Base-by-base conservation (phyloP, 164 flowering plant species). In the Nymphaea colorata region DNA sequence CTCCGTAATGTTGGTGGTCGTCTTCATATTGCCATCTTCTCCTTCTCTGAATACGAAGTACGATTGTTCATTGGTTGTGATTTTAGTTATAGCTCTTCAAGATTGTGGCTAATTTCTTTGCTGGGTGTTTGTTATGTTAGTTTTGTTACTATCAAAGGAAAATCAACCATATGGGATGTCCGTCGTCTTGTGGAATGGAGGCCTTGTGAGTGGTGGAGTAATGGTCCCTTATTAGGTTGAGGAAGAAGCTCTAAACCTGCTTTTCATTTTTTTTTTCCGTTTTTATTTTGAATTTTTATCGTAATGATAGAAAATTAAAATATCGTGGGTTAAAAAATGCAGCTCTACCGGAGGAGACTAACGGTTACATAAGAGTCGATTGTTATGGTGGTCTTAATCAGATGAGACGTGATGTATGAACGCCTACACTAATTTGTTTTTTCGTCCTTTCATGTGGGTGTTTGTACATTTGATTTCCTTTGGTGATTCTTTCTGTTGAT, bases 301-400 rank as follows among this genome's bases (percentile, higher is more conserved):
- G 77, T 80, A 68, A 55, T 55, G 10, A 8, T 55, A 17, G 41
- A 4, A 61, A 41, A 2, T 17, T 17, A 2, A 8, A 61, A 61
- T 17, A 17, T 17, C n/a, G 64, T 86, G 88, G 79, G 73, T 88
- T 91, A 84, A 85, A 85, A 65, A 78, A 83, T 90, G 98, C 99
- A 94, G 98, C 96, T 90, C 83, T 94, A 51, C 92, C 90, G 51
- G 78, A 59, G 3, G 45, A 81, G 75, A 91, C 73, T 73, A 89
- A 88, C 84, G 99, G 99, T 57, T 91, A 87, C 72, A 84, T 91
- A 61, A 80, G 95, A 69, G 96, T 94, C 82, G 97, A 94, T 84
- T 94, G 99, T 80, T 91, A 84, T 82, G 97, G 99, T 60, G 99
- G 99, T 61, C 97, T 94, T 81, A 94, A 94, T 82, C 99, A 91